Evolutionary conservation across 257 asterid genomes (phyloP), one percentile per base, ranked within the genome.

Genomic region (Rhazya stricta): DNA sequence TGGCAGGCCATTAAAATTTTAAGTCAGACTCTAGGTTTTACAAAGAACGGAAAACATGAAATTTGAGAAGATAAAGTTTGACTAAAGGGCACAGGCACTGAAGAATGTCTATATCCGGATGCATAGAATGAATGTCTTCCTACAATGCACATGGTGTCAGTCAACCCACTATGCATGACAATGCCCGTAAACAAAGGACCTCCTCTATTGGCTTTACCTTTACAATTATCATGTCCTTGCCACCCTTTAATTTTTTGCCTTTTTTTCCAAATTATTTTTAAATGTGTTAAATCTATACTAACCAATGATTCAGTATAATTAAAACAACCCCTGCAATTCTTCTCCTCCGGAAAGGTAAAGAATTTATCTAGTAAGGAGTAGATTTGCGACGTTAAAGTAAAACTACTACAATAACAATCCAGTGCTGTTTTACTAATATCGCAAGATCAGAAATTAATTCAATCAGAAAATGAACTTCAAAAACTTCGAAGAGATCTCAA

Each of bases 151-250:
- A 61, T 60, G 67, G 34, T 18, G 21, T 48, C 45, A 41, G 74
- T 78, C 77, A 72, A 69, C 79, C 76, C 79, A 79, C 72, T 67
- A 34, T 50, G 32, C 63, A 74, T 58, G 72, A 61, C 58, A 73
- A 58, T 45, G 71, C 18, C 82, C 79, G 75, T 45, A 39, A 79
- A 69, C 82, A 19, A n/a, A 74, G 79, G 79, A 56, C 82, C 63
- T 50, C 54, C 46, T 34, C 30, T n/a, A 25, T 6, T 23, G 72
- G 29, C 79, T 68, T 72, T 41, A 72, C 23, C 50, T 67, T 66
- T 78, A 46, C 68, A 21, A 6, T 39, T 27, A 6, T 11, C 69
- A 27, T 73, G 58, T 6, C 10, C 51, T 25, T 43, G 8, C 13
- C 42, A 3, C 30, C 36, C 30, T 61, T 41, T 30, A 19, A n/a